Evolutionary conservation across 352 stramenopile genomes (phyloP).

Genomic region (Detonula confervacea): DNA sequence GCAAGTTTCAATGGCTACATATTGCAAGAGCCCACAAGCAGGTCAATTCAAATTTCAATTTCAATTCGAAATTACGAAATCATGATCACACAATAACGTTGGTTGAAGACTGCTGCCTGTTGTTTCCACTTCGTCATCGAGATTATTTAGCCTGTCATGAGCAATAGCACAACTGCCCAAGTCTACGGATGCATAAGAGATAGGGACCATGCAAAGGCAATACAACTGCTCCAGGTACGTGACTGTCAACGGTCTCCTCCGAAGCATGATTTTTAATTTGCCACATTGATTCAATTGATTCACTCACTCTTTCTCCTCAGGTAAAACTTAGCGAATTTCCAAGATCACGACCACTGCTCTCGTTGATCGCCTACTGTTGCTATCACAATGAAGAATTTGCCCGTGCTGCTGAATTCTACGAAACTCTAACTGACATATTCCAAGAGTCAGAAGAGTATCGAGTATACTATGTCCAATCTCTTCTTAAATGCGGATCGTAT

Average conservation of each 20-base stretch:
- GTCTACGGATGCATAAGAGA: constrained; percentile 95
- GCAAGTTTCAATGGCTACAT: too few relatives aligned
- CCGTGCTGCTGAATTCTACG: constrained; percentile 92
- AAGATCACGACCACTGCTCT: constrained; percentile 91
- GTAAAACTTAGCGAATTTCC: constrained; percentile 90
- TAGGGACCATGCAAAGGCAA: constrained; percentile 92
- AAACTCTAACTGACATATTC: constrained; percentile 92
- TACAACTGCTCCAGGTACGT: constrained; percentile 90
- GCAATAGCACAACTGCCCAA: constrained; percentile 86
- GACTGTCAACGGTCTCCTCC: too few relatives aligned
- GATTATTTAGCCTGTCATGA: too few relatives aligned
- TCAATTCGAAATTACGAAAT: too few relatives aligned
- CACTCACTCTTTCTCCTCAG: too few relatives aligned
- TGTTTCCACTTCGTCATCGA: too few relatives aligned
- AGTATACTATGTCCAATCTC: constrained; percentile 93
- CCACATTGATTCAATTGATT: constrained; percentile 2
- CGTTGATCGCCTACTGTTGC: constrained; percentile 96
- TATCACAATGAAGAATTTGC: constrained; percentile 95
- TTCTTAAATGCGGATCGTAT: constrained; percentile 90
- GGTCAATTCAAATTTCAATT: too few relatives aligned
- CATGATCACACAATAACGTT: too few relatives aligned
- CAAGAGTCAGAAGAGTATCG: constrained; percentile 95
- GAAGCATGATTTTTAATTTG: constrained; percentile 4
- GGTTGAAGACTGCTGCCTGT: too few relatives aligned
- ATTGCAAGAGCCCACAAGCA: too few relatives aligned